Base-by-base conservation (phyloP, 2,329 filamentous ascomycete genomes). In the Seiridium unicorne region DNA sequence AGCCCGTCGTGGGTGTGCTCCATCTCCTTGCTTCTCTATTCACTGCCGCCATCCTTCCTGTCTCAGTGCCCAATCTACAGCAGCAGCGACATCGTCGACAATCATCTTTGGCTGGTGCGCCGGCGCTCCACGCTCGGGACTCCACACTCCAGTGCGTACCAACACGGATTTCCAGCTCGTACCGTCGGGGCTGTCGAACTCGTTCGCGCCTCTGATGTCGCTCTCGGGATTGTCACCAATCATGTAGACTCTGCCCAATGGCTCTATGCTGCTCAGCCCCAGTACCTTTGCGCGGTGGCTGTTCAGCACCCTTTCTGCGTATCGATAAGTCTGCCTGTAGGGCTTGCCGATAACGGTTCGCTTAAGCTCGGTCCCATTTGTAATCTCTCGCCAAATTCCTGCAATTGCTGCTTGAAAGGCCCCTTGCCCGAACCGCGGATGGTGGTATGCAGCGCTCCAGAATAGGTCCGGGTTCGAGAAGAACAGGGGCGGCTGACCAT, bases 401-500 rank as follows among this genome's bases (percentile, higher is more conserved):
- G 88, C 85, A 13, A 98, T 77, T 0, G 93, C 91, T 49, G 89
- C 89, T 63, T 91, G 86, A 75, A 98, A 98, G 1, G 91, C 93
- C 18, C 95, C 95, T 73, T 97, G 95, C 1, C 94, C 95, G 47
- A 98, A 84, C 4, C 95, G 89, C 36, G 94, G 92, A 55, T 94
- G 84, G 62, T 90, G 91, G 74, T 96, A 94, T 40, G 85, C 85
- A 1, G 93, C 90, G 56, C 92, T 90, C 93, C 93, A 99, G 69
- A 93, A 84, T 3, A 98, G 79, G 75, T 99, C 95, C 1, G 91
- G 87, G 74, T 98, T 98, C 51, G 89, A 93, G 74, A 96, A 97
- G 79, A 89, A 96, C 5, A 98, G 77, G 18, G 80, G 80, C 0
- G 95, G 92, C 73, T 97, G 93, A 1, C 84, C 84, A 72, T 96